Evolutionary conservation across 345 rosid species (phyloP), one percentile per base, ranked within the genome.

Genomic region (Corymbia maculata): DNA sequence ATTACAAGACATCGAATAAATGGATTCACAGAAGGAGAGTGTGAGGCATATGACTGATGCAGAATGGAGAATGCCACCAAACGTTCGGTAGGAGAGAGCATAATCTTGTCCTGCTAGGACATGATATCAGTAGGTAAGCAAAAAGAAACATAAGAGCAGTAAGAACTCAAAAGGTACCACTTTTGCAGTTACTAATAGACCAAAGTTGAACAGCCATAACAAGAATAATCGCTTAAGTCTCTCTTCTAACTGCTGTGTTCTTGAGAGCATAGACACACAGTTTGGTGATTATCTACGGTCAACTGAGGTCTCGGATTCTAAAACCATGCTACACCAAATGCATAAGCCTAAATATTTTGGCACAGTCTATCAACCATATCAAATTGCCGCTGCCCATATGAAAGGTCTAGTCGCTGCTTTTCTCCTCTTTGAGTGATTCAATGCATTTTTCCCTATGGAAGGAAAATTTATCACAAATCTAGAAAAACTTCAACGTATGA

Each of bases 21-120:
- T 51, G 99, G 98, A 89, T 95, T 95, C 26, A 88, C 87, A 79
- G 97, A 91, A 51, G 94, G 89, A 44, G 92, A 92, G 30, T 91
- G 93, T 82, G 94, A 92, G 42, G 96, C 94, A 91, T 95, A 97
- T 87, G 94, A 85, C 75, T 93, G 94, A 90, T 93, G 92, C 52
- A 96, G 92, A 90, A 96, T 92, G 89, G 95, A 92, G 90, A 94
- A 95, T 42, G 96, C 96, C 86, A 94, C 92, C 66, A 98, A 89
- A n/a, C 98, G 98, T 90, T 98, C 98, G 3, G 95, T 88, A 59
- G 93, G 88, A 82, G 86, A 85, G 86, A 98, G 94, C 53, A 91
- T 86, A 90, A 84, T 87, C 59, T 85, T 93, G 52, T 96, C 98
- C 99, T 97, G 98, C 89, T 87, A 87, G 79, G 57, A 86, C 52